Percentiles rank a stretch among this genome's conserved stretches.
Conservation (phyloP, 163 green algal genomes). For the Scenedesmus sp. region DNA sequence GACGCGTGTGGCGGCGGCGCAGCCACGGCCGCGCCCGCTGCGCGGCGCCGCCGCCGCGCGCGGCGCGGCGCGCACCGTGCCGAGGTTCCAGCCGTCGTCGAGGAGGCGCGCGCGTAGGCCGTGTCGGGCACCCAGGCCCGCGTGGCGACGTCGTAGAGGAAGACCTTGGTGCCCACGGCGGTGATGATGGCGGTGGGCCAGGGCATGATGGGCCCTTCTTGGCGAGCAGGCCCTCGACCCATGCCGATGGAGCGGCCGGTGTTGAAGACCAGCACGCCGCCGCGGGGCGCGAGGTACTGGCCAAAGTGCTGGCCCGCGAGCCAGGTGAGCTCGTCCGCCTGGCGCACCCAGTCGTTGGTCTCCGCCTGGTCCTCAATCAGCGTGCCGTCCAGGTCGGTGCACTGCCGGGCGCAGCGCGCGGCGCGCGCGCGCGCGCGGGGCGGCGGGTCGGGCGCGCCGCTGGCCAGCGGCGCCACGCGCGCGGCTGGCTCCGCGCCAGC, state of each 20-base stretch:
- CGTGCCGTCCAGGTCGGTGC: constrained; percentile 38
- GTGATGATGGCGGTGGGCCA: constrained; percentile 40
- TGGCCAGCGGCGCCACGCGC: too few species aligned
- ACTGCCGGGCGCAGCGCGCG: too few species aligned
- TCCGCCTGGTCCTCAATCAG: constrained; percentile 38
- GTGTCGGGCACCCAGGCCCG: constrained; percentile 19
- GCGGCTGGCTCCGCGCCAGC: too few species aligned
- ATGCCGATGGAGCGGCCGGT: constrained; percentile 18
- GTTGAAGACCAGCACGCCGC: constrained; percentile 33
- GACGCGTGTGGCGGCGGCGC: too few species aligned
- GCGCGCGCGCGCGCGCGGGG: too few species aligned
- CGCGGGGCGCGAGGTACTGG: constrained; percentile 29
- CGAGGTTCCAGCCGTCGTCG: constrained; percentile 31
- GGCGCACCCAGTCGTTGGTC: constrained; percentile 14
- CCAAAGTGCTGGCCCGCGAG: constrained; percentile 13
- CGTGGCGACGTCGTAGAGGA: constrained; percentile 30
- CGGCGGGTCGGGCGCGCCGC: too few species aligned
- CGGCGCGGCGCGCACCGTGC: too few species aligned
- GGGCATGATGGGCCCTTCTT: constrained; percentile 40
- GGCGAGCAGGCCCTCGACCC: too few species aligned
- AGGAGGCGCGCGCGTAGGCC: constrained; percentile 29
- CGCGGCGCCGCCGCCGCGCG: too few species aligned
- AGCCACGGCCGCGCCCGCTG: too few species aligned
- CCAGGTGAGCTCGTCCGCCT: background rate
- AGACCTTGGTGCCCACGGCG: constrained; percentile 39